phyloP scores from a whole-genome alignment of 176 grass and related monocot species.

The Carex myosuroides region DNA sequence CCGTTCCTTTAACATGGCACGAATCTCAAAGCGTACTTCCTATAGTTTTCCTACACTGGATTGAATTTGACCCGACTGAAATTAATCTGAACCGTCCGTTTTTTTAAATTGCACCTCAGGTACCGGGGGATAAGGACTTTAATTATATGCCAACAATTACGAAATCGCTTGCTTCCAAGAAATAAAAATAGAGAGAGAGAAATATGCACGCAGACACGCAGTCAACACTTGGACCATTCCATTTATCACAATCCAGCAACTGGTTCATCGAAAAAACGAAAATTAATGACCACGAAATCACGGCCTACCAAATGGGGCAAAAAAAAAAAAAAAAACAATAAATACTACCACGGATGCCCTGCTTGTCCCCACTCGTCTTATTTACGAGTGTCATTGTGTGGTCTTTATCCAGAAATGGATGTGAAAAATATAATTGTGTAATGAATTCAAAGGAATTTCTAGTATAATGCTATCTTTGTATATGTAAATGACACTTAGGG shows the following conservation, averaged over 20 bases:
- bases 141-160: background rate
- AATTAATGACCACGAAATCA: background rate
- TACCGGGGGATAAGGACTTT: no score
- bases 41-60: no score
- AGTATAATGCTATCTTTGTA: no score
- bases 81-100: no score
- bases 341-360: background rate
- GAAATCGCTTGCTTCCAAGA: slow-evolving; percentile 10
- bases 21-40: no score
- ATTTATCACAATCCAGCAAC: background rate
- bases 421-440: background rate
- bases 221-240: background rate
- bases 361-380: background rate
- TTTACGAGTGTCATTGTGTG: background rate
- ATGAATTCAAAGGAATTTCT: no score
- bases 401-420: background rate
- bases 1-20: no score
- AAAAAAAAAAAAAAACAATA: background rate
- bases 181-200: background rate
- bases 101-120: no score
- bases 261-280: background rate
- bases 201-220: background rate
- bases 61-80: no score
- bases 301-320: background rate
- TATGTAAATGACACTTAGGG: background rate